Evolutionary conservation across 2,329 filamentous ascomycete genomes (phyloP).

Genomic region (Dothistroma septosporum): DNA sequence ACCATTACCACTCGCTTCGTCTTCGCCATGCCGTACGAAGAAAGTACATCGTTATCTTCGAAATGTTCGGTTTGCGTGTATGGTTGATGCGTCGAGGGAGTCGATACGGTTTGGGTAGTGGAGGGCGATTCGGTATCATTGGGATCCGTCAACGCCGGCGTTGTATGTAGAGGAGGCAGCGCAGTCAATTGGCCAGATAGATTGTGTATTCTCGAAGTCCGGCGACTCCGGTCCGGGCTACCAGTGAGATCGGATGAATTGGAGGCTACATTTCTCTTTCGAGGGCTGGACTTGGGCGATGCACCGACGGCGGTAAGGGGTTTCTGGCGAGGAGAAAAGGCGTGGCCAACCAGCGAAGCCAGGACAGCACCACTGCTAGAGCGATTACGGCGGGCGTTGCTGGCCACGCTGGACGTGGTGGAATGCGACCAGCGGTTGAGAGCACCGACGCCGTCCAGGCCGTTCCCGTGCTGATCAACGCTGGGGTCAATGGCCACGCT

Average conservation of each 20-base stretch:
- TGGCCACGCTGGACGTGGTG: constrained; percentile 47
- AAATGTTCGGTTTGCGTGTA: constrained; percentile 32
- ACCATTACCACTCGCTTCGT: constrained; percentile 25
- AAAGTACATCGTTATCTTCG: constrained; percentile 24
- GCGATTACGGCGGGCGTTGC: constrained; percentile 37
- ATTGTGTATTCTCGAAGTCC: constrained; percentile 19
- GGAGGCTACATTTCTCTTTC: constrained; percentile 25
- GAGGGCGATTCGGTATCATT: constrained; percentile 33
- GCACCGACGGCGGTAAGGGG: constrained; percentile 30
- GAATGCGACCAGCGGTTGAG: constrained; percentile 58
- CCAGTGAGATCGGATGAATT: constrained; percentile 11
- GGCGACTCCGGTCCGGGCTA: constrained; percentile 28
- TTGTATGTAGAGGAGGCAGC: constrained; percentile 34
- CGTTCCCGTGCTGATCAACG: constrained; percentile 1
- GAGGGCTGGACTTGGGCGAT: constrained; percentile 40
- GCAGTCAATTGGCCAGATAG: constrained; percentile 25
- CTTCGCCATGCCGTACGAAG: constrained; percentile 24
- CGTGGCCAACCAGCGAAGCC: constrained; percentile 34
- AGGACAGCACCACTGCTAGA: constrained; percentile 37
- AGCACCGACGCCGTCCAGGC: constrained; percentile 44
- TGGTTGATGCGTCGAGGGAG: constrained; percentile 30
- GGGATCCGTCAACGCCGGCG: constrained; percentile 25
- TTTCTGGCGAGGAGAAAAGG: constrained; percentile 31
- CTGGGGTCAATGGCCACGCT: constrained; percentile 40
- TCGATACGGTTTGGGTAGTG: constrained; percentile 30